Conservation (phyloP, 495 filamentous ascomycete genomes). For the Penicillium cataractarum region DNA sequence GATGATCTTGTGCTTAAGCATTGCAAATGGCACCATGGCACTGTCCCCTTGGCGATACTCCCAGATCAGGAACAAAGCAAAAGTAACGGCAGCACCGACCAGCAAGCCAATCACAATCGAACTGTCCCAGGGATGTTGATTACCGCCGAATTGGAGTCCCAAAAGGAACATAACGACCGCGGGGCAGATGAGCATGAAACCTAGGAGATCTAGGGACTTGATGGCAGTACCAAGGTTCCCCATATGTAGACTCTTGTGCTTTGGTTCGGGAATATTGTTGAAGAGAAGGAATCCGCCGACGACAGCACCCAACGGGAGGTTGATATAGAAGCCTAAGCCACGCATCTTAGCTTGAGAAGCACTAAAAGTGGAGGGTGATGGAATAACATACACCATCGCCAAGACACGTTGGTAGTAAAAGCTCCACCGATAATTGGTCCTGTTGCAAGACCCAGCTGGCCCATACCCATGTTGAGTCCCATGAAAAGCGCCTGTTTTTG, state of each 20-base stretch:
- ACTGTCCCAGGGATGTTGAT: slow-evolving; percentile 61
- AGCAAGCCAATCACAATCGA: slow-evolving; percentile 63
- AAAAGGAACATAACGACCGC: slow-evolving; percentile 64
- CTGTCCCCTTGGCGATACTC: slow-evolving; percentile 65
- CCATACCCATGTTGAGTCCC: slow-evolving; percentile 28
- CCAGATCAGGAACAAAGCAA: slow-evolving; percentile 57
- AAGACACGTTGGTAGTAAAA: slow-evolving; percentile 33
- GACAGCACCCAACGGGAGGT: slow-evolving; percentile 25
- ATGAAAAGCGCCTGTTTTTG: slow-evolving; percentile 25
- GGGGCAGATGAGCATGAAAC: slow-evolving; percentile 23
- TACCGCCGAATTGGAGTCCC: slow-evolving; percentile 76
- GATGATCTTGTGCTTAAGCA: slow-evolving; percentile 65
- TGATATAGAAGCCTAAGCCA: slow-evolving; percentile 20
- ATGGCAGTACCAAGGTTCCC: slow-evolving; percentile 15
- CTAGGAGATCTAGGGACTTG: slow-evolving; percentile 21
- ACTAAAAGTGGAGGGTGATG: not conserved
- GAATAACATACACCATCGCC: slow-evolving; percentile 36
- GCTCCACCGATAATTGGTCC: slow-evolving; percentile 39
- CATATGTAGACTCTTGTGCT: not conserved
- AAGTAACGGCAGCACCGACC: slow-evolving; percentile 59
- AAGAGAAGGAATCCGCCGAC: slow-evolving; percentile 31
- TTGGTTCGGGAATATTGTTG: slow-evolving; percentile 11
- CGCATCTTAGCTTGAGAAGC: slow-evolving; percentile 7
- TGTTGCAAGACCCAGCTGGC: slow-evolving; percentile 30
- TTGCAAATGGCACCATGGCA: slow-evolving; percentile 69